Base-by-base conservation (phyloP, 106 monocot genomes). In the Vanilla planifolia region DNA sequence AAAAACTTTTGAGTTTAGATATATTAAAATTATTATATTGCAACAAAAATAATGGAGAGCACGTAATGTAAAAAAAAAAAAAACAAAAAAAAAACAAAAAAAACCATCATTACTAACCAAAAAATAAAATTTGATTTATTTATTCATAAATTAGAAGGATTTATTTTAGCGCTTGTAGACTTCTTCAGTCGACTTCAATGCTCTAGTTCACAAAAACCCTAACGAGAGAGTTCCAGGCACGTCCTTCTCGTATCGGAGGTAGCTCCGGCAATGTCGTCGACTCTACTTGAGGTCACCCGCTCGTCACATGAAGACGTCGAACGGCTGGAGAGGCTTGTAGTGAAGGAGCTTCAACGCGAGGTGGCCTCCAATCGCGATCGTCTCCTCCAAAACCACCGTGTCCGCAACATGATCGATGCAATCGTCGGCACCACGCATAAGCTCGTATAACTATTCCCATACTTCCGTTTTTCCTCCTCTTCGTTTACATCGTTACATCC, bases 251-350 rank as follows among this genome's bases (percentile, higher is more conserved):
- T 28, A 57, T 35, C 23, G n/a, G 32, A 32, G 53, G 53, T 55
- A 34, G 57, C 21, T 35, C 57, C 61, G 45, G 68, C 42, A 55
- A 98, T 98, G 96, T 84, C 96, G 33, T 91, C 96, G 33, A 88
- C 91, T 39, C 81, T 98, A 11, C 77, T 98, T 43, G 91, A 91
- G 75, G 79, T 91, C 48, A 98, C 96, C 3, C 80, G 96, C 10
- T 76, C 87, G 6, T 68, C 91, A 3, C 96, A 98, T 75, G 96
- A 98, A 74, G 96, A 98, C 40, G 81, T 79, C 44, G 96, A 98
- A 72, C 77, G 91, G 51, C 70, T 98, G 5, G 96, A 98, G 84
- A 78, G 96, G 26, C 72, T 91, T 20, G 53, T 82, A 28, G 96
- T 75, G 66, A 78, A 71, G 64, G 96, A 98, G 77, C 84, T 98